Base-by-base conservation (phyloP, 1,284 basidiomycete genomes). In the Neolentinus lepideus region DNA sequence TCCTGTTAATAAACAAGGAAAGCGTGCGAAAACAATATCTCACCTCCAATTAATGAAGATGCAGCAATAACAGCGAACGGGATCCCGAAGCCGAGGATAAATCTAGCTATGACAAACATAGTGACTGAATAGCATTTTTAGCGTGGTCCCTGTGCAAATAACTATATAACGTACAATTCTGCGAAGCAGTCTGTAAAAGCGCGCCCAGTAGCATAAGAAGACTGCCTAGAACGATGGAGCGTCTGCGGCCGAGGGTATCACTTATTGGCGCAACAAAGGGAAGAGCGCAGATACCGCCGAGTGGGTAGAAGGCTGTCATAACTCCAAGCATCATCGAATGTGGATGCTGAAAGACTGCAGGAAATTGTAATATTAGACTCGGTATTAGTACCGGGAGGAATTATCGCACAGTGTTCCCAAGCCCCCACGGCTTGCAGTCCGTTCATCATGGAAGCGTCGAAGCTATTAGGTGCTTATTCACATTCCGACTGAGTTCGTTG, bases 21-120 rank as follows among this genome's bases (percentile, higher is more conserved):
- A n/a, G 45, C 16, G 21, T 16, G n/a, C 11, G 16, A 56, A 62
- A 21, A n/a, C 54, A 71, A 74, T 74, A 71, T 16, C 38, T 6
- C 19, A 50, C 47, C 47, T 50, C 47, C 47, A 26, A 50, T n/a
- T 8, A 50, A n/a, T n/a, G 47, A 50, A 8, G 47, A 10, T 12
- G 47, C 47, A n/a, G 47, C 47, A 29, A 50, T 50, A 3, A 50
- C 27, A 12, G 47, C 47, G 27, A 50, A 50, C 6, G 47, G 47
- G 12, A 50, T 50, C 12, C 47, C 47, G n/a, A 50, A 29, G 3
- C 47, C 47, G 22, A 50, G 47, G 27, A 50, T 50, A n/a, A 50
- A 50, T 50, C 47, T 25, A 16, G 47, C 22, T n/a, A 26, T 29
- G 24, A 50, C 22, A 29, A 50, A 50, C 47, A 25, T 50, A 29